Evolutionary conservation across 805 yeast species (phyloP), one percentile per base, ranked within the genome.

Genomic region (Candida tibetensis): DNA sequence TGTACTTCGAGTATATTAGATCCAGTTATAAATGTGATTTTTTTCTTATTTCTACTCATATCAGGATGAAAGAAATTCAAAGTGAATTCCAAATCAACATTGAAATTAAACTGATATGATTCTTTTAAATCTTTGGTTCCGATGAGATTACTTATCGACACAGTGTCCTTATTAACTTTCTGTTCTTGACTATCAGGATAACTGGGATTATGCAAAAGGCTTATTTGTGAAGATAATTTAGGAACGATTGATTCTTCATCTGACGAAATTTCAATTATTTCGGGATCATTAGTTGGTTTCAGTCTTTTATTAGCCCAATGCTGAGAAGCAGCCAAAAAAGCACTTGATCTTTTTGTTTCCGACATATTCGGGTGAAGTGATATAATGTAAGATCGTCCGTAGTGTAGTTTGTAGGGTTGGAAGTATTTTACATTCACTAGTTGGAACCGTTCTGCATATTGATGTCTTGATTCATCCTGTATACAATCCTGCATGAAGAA

Each of bases 31-130:
- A 68, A 61, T 1, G 60, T 61, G 13, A 63, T 44, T 23, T 40
- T 53, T 32, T 52, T 44, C 26, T 36, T 37, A 1, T 51, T 32
- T 2, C 33, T 28, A 1, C 42, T 30, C 19, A 64, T 50, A 10
- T 45, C 42, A 4, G 56, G 58, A 43, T 61, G 64, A 9, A 66
- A 42, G 26, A 56, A 60, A 1, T 55, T 47, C 2, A 72, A 47
- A 10, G 76, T 47, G 30, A 62, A 58, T 23, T 63, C 66, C 33
- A 76, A 45, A 5, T 75, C 72, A 12, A 66, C 68, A 31, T 62
- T 71, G 47, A 63, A 78, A 45, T 77, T 76, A 57, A 77, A 77
- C 25, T 77, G 69, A 40, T 61, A 66, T 0, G 75, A 60, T 32
- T 57, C 60, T 6, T 32, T 32, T 14, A 77, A 44, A 6, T 62